phyloP scores from a whole-genome alignment of 805 yeast genomes.

The Nakazawaea wickerhamii region DNA sequence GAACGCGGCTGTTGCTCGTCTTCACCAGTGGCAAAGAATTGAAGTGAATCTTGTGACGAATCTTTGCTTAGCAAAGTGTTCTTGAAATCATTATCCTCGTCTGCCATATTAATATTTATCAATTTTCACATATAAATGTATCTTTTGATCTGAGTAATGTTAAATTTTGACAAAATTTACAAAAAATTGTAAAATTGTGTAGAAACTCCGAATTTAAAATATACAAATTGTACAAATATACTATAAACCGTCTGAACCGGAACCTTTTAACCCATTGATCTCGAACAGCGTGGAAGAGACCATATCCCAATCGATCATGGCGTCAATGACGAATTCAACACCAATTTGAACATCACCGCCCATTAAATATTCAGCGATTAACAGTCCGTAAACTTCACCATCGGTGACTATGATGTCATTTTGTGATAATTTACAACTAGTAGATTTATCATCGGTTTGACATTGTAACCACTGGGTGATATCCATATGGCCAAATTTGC shows the following conservation, averaged over 20 bases:
- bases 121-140: too few relatives aligned
- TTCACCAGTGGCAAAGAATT: too few relatives aligned
- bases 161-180: too few relatives aligned
- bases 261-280: slow-evolving; percentile 8
- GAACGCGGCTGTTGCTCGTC: too few relatives aligned
- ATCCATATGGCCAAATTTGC: slow-evolving; percentile 7
- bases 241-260: slow-evolving; percentile 8
- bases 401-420: slow-evolving; percentile 9
- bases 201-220: too few relatives aligned
- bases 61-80: too few relatives aligned
- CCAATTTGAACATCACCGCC: neutral
- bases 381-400: slow-evolving; percentile 2
- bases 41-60: too few relatives aligned
- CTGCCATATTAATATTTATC: too few relatives aligned
- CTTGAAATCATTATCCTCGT: too few relatives aligned
- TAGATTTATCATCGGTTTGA: neutral
- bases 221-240: neutral
- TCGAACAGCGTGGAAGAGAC: neutral
- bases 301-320: slow-evolving; percentile 1
- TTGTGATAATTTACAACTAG: neutral
- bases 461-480: slow-evolving; percentile 4
- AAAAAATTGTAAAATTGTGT: too few relatives aligned
- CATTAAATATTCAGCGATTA: slow-evolving; percentile 9
- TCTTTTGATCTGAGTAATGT: too few relatives aligned
- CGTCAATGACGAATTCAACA: slow-evolving; percentile 4